Evolutionary conservation across 805 yeast genomes (phyloP), one percentile per base, ranked within the genome.

Genomic region (Candida sonorensis): DNA sequence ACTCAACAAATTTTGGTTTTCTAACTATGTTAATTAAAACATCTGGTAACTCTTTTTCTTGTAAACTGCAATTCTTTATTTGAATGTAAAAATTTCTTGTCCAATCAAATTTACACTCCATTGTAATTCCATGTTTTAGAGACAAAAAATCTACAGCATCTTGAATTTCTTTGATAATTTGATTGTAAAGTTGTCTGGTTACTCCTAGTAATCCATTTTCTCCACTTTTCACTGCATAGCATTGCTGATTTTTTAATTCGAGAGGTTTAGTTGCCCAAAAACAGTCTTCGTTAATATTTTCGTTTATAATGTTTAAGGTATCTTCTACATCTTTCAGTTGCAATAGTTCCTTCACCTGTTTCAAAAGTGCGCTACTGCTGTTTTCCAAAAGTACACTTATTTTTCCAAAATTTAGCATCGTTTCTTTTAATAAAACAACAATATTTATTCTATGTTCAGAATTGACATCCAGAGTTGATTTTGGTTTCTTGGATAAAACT

Each of bases 121-220:
- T 24, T 0, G 35, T 31, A 1, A 64, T 17, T 0, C 40, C 42
- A 31, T 48, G 33, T 11, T 51, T 44, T 10, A 43, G 46, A 1
- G 51, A 41, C 7, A 64, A 18, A 0, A 27, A 19, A 0, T 51
- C 54, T 2, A 64, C 41, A 1, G 46, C 48, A 6, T 35, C 30
- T 12, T 58, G 28, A 3, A 66, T 50, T 30, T 66, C 68, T 29
- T 64, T 64, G 6, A 61, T 46, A 5, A 57, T 44, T 5, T 44
- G 51, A 31, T 60, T 55, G 34, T 68, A 67, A 0, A 66, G 34
- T 36, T 64, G 59, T 25, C 74, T 48, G 3, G 69, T 65, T 1
- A 66, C 59, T 42, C 66, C 72, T 1, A 69, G 44, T 9, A 69
- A 40, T 0, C 75, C 75, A 44, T 69, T 68, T 2, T 50, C 42